Percentiles rank a stretch among this genome's conserved stretches.
Conservation (phyloP, 176 grass and related monocot genomes). For the Ananas comosus region DNA sequence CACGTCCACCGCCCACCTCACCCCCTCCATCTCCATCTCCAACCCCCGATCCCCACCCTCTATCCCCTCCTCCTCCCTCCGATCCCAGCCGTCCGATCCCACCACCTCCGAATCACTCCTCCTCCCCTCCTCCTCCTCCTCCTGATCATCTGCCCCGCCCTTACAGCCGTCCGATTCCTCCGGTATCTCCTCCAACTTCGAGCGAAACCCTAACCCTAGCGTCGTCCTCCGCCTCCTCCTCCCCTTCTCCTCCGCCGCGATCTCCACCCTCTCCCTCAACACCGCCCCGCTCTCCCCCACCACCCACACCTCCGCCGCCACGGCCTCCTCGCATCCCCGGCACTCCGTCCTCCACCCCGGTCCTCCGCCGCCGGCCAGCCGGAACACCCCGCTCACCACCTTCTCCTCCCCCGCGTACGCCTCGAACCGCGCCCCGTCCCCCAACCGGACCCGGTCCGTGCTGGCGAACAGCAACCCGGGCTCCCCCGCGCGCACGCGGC, state of each 20-base stretch:
- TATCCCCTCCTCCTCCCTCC: background rate
- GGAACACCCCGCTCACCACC: conserved; percentile 30
- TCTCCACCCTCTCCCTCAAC: conserved; percentile 19
- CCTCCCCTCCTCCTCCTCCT: too few species aligned
- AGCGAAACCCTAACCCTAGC: conserved; percentile 35
- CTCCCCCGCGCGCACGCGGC: conserved; percentile 17
- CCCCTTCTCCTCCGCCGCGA: background rate
- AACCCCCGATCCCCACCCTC: conserved; percentile 15
- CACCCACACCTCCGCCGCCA: conserved; percentile 11
- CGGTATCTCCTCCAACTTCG: conserved; percentile 25
- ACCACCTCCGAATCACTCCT: conserved; percentile 25
- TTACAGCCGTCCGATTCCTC: conserved; percentile 24
- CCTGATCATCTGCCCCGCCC: conserved; percentile 16
- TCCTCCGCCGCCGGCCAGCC: background rate
- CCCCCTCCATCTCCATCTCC: conserved; percentile 21
- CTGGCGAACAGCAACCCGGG: conserved; percentile 25
- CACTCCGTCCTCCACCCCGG: conserved; percentile 30
- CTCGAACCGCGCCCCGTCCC: conserved; percentile 26
- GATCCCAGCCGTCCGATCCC: conserved; percentile 5
- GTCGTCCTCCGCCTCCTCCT: conserved; percentile 2
- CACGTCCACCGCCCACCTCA: conserved; percentile 35
- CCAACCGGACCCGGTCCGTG: conserved; percentile 18
- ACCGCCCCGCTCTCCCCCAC: conserved; percentile 11
- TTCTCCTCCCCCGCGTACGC: conserved; percentile 30
- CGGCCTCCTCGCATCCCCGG: conserved; percentile 15